Evolutionary conservation across 768 basidiomycete genomes (phyloP).

Genomic region (Mycena epipterygia): DNA sequence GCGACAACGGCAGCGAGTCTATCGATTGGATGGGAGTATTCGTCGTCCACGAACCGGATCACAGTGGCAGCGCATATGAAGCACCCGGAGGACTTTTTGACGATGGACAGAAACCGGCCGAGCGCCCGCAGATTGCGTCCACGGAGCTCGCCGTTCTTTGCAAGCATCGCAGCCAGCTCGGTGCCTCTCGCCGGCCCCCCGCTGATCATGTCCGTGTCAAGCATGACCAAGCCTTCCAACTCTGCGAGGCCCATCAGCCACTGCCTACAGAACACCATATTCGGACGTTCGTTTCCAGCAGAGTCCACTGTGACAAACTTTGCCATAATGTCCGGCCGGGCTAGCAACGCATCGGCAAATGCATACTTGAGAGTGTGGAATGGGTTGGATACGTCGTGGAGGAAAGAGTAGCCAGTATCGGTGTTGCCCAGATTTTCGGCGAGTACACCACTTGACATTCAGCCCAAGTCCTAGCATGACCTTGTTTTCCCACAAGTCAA

Average conservation of each 20-base stretch:
- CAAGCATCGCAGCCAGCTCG: neutral
- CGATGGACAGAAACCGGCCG: neutral
- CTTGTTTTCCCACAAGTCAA: conserved; percentile 36
- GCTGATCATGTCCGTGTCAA: neutral
- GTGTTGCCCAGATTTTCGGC: conserved; percentile 37
- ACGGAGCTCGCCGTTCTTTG: neutral
- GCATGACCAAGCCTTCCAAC: conserved; percentile 5
- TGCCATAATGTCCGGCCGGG: neutral
- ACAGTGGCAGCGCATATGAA: too few relatives aligned
- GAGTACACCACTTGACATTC: conserved; percentile 6
- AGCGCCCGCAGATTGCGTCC: neutral
- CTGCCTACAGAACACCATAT: neutral
- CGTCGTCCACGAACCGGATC: too few relatives aligned
- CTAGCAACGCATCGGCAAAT: neutral
- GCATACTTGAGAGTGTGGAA: neutral
- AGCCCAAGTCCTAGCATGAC: conserved; percentile 32
- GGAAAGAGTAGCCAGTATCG: conserved; percentile 40
- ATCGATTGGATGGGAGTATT: too few relatives aligned
- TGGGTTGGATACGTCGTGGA: conserved; percentile 3
- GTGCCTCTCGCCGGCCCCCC: neutral
- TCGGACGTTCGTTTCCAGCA: neutral
- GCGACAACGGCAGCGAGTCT: too few relatives aligned
- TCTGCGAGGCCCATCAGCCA: neutral
- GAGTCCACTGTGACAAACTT: neutral
- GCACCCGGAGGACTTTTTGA: too few relatives aligned